Evolutionary conservation across 2,329 filamentous ascomycete species (phyloP).

Genomic region (Apiospora kogelbergensis): DNA sequence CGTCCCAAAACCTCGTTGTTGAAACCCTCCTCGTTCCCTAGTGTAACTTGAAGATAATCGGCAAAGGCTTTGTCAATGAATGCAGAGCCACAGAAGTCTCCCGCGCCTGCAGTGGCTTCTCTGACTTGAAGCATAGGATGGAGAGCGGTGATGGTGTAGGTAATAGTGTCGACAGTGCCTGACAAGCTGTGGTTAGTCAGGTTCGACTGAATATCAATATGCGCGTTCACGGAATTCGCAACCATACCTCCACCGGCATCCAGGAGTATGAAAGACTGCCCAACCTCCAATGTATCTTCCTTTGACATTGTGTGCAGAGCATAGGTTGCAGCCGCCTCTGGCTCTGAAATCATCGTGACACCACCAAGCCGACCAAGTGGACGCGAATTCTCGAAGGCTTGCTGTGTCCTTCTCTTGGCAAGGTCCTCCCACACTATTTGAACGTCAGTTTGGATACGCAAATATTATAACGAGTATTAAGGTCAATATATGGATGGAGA

Average conservation of each 20-base stretch:
- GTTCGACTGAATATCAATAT: too few species aligned
- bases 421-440: not conserved
- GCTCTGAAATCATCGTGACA: not conserved
- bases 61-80: not conserved
- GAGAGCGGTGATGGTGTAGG: not conserved
- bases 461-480: too few species aligned
- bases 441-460: too few species aligned
- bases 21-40: not conserved
- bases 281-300: not conserved
- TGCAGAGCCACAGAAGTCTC: not conserved
- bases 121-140: not conserved
- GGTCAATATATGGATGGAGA: not conserved
- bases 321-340: not conserved
- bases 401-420: not conserved
- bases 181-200: not conserved
- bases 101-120: not conserved
- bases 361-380: not conserved
- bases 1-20: not conserved
- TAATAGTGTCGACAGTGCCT: not conserved
- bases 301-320: not conserved
- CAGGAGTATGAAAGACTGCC: not conserved
- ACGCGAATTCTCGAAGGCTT: not conserved
- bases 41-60: not conserved
- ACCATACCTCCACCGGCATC: not conserved
- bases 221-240: too few species aligned